Conservation (phyloP, 495 filamentous ascomycete genomes). For the Hamigera avellanea region DNA sequence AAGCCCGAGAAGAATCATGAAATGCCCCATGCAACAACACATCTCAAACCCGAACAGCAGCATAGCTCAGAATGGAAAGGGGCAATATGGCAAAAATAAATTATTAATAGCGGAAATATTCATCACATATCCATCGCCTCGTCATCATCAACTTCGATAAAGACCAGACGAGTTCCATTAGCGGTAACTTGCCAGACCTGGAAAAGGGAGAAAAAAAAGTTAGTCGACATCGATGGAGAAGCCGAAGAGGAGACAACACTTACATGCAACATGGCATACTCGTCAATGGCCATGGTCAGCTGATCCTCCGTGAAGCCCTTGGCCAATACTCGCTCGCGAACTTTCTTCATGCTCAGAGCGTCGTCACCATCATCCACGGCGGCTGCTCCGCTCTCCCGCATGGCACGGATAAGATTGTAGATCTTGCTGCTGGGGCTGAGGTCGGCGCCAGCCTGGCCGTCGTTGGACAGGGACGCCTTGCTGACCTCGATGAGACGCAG, state of each 20-base stretch:
- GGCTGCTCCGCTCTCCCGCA: slow-evolving; percentile 73
- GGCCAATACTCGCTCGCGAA: slow-evolving; percentile 80
- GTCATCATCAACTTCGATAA: slow-evolving; percentile 50
- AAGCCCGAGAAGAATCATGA: background rate
- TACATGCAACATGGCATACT: slow-evolving; percentile 81
- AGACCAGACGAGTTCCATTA: slow-evolving; percentile 76
- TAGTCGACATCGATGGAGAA: slow-evolving; percentile 6
- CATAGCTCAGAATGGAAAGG: background rate
- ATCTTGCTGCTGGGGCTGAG: slow-evolving; percentile 81
- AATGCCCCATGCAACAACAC: slow-evolving; percentile 1
- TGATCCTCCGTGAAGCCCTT: slow-evolving; percentile 97
- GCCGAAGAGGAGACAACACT: slow-evolving; percentile 29
- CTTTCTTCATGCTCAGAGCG: slow-evolving; percentile 74
- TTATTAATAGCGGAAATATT: background rate
- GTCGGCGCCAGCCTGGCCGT: slow-evolving; percentile 47
- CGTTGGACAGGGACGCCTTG: slow-evolving; percentile 72
- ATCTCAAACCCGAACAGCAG: background rate
- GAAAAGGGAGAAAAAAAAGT: slow-evolving; percentile 12
- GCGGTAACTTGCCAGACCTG: slow-evolving; percentile 93
- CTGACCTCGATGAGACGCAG: slow-evolving; percentile 81
- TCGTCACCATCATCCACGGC: slow-evolving; percentile 60
- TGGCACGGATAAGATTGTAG: slow-evolving; percentile 78
- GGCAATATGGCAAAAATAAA: too few relatives aligned
- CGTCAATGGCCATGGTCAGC: slow-evolving; percentile 70
- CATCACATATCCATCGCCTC: slow-evolving; percentile 41